Percentiles rank a stretch among this genome's conserved stretches.
phyloP scores from a whole-genome alignment of 441 rosid genomes.

The Mallotus repandus region DNA sequence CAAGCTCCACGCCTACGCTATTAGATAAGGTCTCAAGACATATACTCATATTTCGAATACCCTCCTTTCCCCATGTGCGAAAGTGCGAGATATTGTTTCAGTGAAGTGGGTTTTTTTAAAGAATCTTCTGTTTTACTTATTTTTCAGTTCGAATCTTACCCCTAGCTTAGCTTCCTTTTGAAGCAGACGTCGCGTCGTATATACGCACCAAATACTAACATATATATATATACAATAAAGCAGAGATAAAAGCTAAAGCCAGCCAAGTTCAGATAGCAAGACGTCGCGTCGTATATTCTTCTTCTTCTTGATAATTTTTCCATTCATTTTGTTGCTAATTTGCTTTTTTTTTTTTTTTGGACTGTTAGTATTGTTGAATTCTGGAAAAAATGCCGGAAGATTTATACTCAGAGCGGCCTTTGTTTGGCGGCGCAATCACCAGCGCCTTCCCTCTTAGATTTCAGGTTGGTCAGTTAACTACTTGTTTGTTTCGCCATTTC shows the following conservation, averaged over 20 bases:
- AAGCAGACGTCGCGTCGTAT: slow-evolving; percentile 10
- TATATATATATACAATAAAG: not conserved
- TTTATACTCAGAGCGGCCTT: slow-evolving; percentile 32
- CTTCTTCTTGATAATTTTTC: too few species aligned
- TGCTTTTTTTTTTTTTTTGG: not conserved
- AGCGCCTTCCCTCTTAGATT: slow-evolving; percentile 48
- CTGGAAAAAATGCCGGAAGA: slow-evolving; percentile 39
- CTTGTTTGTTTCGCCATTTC: not conserved
- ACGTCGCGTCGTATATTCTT: too few species aligned
- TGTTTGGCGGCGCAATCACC: slow-evolving; percentile 67
- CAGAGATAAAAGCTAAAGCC: not conserved
- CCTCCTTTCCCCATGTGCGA: slow-evolving; percentile 57
- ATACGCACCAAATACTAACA: not conserved
- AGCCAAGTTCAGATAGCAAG: not conserved
- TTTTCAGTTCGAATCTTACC: too few species aligned
- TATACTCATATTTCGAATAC: slow-evolving; percentile 58
- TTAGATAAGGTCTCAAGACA: slow-evolving; percentile 43
- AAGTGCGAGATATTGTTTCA: slow-evolving; percentile 33
- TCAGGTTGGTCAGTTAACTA: slow-evolving; percentile 34
- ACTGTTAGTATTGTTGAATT: not conserved
- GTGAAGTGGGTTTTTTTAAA: slow-evolving; percentile 42
- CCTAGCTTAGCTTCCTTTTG: slow-evolving; percentile 8
- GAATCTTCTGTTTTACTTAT: too few species aligned
- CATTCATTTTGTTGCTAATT: not conserved
- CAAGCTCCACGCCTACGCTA: slow-evolving; percentile 57